These are phyloP conservation scores for Penicillium sp. DNA, from an alignment of 2,329 filamentous ascomycete genomes.

Conservation along the genomic window DNA sequence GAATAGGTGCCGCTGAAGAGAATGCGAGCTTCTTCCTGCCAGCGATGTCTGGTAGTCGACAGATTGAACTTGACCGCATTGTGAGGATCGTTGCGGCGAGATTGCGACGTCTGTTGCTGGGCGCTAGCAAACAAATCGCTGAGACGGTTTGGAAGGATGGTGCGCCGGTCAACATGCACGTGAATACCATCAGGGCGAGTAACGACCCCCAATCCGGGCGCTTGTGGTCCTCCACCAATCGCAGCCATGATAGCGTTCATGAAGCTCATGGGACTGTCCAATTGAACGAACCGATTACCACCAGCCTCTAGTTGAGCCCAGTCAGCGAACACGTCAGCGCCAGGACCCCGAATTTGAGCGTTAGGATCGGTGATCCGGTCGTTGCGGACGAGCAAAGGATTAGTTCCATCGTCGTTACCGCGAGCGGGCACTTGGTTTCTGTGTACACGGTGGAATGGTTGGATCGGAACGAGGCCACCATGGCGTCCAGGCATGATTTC, in stretches of 20 bases:
- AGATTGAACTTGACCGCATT: constrained; percentile 75
- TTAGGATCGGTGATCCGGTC: constrained; percentile 36
- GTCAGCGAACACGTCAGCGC: constrained; percentile 50
- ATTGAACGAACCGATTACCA: constrained; percentile 46
- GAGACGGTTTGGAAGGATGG: constrained; percentile 55
- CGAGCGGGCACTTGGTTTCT: constrained; percentile 51
- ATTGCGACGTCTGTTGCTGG: constrained; percentile 31
- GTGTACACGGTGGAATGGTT: constrained; percentile 46
- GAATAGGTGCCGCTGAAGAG: constrained; percentile 70
- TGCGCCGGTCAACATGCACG: constrained; percentile 55
- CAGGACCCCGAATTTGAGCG: constrained; percentile 38
- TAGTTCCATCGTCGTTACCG: constrained; percentile 75
- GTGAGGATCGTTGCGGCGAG: constrained; percentile 53
- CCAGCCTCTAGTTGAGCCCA: constrained; percentile 56
- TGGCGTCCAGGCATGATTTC: constrained; percentile 57
- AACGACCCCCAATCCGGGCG: constrained; percentile 45
- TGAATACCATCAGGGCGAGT: constrained; percentile 55
- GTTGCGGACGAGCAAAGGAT: constrained; percentile 77
- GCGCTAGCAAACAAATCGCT: constrained; percentile 49
- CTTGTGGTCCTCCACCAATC: constrained; percentile 48
- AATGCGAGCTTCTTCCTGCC: constrained; percentile 87
- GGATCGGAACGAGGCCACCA: constrained; percentile 40
- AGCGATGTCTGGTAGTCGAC: constrained; percentile 71
- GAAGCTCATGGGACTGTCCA: constrained; percentile 57
- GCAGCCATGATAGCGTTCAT: constrained; percentile 61